Base-by-base conservation (phyloP, 2,329 filamentous ascomycete genomes). In the Cercospora sojina region DNA sequence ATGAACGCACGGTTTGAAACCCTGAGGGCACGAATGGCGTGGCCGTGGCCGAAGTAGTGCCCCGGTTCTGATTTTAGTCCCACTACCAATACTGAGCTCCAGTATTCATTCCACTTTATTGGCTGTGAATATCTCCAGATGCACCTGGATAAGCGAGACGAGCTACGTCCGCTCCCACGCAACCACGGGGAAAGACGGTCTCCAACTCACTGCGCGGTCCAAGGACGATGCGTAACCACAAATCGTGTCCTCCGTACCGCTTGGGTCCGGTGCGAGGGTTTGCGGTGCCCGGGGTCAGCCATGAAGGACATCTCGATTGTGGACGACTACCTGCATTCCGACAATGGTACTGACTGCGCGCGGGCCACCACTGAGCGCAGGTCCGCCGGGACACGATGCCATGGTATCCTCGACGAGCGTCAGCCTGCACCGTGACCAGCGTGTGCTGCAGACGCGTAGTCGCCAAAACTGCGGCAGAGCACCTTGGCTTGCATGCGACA, bases 281-380 rank as follows among this genome's bases (percentile, higher is more conserved):
- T n/a, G 38, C 32, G 58, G n/a, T n/a, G n/a, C n/a, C n/a, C 41
- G 58, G 41, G 58, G 58, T 60, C 58, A 31, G 31, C n/a, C 58
- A 29, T 47, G 55, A 57, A 29, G 27, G 32, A 57, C 29, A 32
- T n/a, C 18, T n/a, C 51, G 51, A 56, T 29, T 56, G 51, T 56
- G 55, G 55, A 31, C 29, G 18, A 25, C 27, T 23, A 57, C 29
- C 55, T 31, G 55, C 55, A 38, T 35, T 9, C 55, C 55, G 29
- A 58, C 13, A 20, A 35, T 31, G 29, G 32, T 23, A 41, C 35
- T 41, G 35, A 41, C 35, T 41, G 35, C 35, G 35, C 35, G 35
- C 16, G 35, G 35, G 35, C 35, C 35, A 41, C 35, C 16, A 41
- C 16, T 6, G 16, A 41, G 35, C 35, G 35, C 35, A 41, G 35